Percentiles rank a stretch among this genome's conserved stretches.
Conservation (phyloP, 805 yeast species). For the Hanseniaspora meyeri region DNA sequence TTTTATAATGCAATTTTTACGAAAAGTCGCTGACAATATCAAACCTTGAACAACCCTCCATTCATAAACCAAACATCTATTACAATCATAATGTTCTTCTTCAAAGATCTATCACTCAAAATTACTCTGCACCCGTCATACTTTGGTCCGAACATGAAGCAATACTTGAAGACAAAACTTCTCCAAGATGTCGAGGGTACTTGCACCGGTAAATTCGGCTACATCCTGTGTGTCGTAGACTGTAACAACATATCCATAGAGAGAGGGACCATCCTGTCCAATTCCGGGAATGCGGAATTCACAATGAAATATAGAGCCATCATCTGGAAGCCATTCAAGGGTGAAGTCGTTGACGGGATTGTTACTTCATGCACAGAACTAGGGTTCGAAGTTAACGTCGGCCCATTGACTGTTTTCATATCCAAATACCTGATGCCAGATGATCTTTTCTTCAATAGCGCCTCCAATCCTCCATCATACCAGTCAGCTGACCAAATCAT, state of each 20-base stretch:
- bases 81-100: slow-evolving; percentile 30
- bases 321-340: slow-evolving; percentile 97
- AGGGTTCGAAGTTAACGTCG: slow-evolving; percentile 97
- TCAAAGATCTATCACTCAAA: slow-evolving; percentile 80
- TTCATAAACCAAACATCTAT: not conserved
- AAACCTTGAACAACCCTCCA: not conserved
- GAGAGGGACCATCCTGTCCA: slow-evolving; percentile 80
- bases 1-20: too few relatives aligned
- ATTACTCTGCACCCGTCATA: slow-evolving; percentile 93
- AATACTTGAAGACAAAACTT: slow-evolving; percentile 75
- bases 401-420: slow-evolving; percentile 88
- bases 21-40: not conserved
- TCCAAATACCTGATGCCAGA: slow-evolving; percentile 90
- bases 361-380: slow-evolving; percentile 86
- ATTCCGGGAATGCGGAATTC: slow-evolving; percentile 89
- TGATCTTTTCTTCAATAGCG: slow-evolving; percentile 85
- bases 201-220: slow-evolving; percentile 97
- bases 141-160: slow-evolving; percentile 96
- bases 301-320: slow-evolving; percentile 93
- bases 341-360: slow-evolving; percentile 95
- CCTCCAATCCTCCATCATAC: slow-evolving; percentile 97
- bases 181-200: slow-evolving; percentile 96
- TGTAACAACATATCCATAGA: slow-evolving; percentile 92
- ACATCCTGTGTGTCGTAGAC: slow-evolving; percentile 89
- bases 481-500: slow-evolving; percentile 90